phyloP scores from a whole-genome alignment of 306 rosid genomes.

The Senna siamea region DNA sequence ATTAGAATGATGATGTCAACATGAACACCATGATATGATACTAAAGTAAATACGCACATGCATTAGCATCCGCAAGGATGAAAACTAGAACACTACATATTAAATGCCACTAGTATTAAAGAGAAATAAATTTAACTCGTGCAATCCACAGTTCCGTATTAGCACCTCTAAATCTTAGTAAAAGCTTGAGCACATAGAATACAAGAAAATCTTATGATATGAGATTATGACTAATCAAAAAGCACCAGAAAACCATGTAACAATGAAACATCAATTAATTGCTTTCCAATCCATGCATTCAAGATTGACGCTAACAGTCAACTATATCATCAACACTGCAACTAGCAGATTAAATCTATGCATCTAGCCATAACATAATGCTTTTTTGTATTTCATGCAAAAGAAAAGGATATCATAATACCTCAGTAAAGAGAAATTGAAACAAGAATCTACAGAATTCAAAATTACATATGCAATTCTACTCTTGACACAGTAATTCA shows the following conservation, averaged over 20 bases:
- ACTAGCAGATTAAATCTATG: neutral
- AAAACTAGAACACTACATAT: neutral
- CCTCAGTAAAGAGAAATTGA: neutral
- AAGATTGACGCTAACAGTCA: neutral
- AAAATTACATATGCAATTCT: neutral
- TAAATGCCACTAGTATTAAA: neutral
- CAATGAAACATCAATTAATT: neutral
- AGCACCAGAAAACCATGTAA: conserved; percentile 15
- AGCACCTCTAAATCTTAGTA: neutral
- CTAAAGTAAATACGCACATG: neutral
- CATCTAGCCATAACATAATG: neutral
- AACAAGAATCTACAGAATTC: neutral
- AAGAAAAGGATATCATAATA: neutral
- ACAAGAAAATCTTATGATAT: conserved; percentile 5
- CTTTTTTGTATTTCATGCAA: neutral
- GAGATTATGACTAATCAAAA: conserved; percentile 7
- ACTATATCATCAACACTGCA: neutral
- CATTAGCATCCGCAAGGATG: neutral
- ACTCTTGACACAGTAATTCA: neutral
- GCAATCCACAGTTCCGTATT: neutral
- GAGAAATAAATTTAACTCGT: neutral
- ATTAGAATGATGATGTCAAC: neutral
- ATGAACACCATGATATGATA: neutral
- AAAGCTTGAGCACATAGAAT: neutral
- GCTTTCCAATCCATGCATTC: neutral